Base-by-base conservation (phyloP, 768 basidiomycete genomes). In the Mycena amicta region DNA sequence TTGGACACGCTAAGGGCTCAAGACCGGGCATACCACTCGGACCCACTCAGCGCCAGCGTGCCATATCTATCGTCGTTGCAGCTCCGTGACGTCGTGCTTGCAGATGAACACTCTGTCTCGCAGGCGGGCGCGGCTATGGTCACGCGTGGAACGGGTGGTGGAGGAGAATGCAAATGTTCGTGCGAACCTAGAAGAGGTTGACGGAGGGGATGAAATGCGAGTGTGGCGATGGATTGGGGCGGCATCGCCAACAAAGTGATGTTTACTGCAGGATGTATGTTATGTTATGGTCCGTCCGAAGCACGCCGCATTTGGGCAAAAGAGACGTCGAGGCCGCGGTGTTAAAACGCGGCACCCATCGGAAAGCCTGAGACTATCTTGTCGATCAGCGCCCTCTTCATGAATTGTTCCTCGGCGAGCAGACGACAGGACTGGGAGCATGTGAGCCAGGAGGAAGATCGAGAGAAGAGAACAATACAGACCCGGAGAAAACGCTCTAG, bases 321-420 rank as follows among this genome's bases (percentile, higher is more conserved):
- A n/a, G n/a, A n/a, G n/a, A n/a, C n/a, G n/a, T n/a, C n/a, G n/a
- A n/a, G n/a, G n/a, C n/a, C n/a, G 28, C 20, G 28, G 23, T 20
- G 15, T n/a, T 53, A 63, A 53, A 59, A 63, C 6, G 39, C 58
- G 51, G 45, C n/a, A 30, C 28, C 79, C 75, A 82, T 77, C 46
- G 86, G 80, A 29, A 89, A 71, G 26, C 83, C 83, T 51, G 70
- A 68, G 66, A 83, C 82, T 67, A 98, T 97, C 81, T 94, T 94
- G 73, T 97, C 93, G 46, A 94, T 88, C 64, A 97, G 80, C 43
- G 94, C 95, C 62, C 95, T 86, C 77, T 96, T 95, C 88, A 93
- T 91, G 71, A 97, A 98, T 72, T 98, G 96, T 71, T 98, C 95
- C 74, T 95, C 88, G 27, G 94, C 94, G 52, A 98, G 81, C 52